Evolutionary conservation across 345 rosid species (phyloP).

Genomic region (Eucalyptus tenuipes): DNA sequence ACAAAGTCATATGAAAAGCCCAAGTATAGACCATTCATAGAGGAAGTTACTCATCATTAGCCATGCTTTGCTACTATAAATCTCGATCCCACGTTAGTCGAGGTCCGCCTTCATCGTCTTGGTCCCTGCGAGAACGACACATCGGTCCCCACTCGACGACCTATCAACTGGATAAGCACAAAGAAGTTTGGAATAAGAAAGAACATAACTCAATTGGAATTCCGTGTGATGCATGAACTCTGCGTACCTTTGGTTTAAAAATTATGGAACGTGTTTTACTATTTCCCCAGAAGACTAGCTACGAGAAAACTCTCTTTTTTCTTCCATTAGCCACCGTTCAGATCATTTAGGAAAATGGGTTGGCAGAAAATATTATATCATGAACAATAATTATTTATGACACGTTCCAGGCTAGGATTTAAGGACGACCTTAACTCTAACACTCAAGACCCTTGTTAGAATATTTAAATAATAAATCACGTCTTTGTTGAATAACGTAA

Average conservation of each 20-base stretch:
- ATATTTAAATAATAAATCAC: too few species aligned
- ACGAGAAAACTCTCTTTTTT: neutral
- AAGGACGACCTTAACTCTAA: accelerated
- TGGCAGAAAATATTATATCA: neutral
- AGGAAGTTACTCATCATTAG: neutral
- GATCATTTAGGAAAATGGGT: neutral
- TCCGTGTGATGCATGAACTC: neutral
- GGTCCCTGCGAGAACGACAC: neutral
- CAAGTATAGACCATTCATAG: neutral
- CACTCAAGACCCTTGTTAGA: too few species aligned
- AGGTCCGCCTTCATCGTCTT: neutral
- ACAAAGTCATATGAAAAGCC: neutral
- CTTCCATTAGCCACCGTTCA: neutral
- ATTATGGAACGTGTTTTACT: neutral
- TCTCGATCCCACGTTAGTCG: neutral
- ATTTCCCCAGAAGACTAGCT: neutral
- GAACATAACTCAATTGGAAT: neutral
- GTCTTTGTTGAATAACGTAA: too few species aligned
- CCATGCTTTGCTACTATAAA: neutral
- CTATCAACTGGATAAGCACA: neutral
- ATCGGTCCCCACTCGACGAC: neutral
- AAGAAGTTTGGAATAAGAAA: neutral
- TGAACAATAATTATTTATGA: neutral
- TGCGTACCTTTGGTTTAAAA: neutral
- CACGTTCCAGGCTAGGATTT: neutral